A percentile compares a stretch with the other conserved stretches of the same genome.
phyloP scores from a whole-genome alignment of 805 yeast genomes.

The Cyberlindnera sargentensis region DNA sequence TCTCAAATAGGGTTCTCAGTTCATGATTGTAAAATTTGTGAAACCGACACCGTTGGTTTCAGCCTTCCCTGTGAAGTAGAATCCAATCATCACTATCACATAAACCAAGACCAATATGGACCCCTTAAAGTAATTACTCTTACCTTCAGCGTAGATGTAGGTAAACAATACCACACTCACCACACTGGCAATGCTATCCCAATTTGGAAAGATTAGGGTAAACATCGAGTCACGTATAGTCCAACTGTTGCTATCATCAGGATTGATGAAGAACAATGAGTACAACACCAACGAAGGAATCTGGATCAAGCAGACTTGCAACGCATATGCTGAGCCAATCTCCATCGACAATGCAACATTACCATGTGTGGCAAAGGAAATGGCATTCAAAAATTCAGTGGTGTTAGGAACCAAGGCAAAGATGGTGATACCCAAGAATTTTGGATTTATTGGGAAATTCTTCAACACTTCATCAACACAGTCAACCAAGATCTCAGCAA shows the following conservation, averaged over 20 bases:
- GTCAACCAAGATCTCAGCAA: conserved; percentile 90
- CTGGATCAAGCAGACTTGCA: conserved; percentile 90
- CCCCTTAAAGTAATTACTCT: conserved; percentile 94
- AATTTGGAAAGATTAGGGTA: conserved; percentile 84
- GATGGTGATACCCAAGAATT: conserved; percentile 85
- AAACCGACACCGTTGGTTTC: conserved; percentile 1
- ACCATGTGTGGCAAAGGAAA: conserved; percentile 92
- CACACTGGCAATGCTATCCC: conserved; percentile 87
- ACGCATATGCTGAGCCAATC: conserved; percentile 94
- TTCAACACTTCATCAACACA: conserved; percentile 83
- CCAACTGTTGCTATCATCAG: conserved; percentile 21
- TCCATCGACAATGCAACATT: conserved; percentile 96
- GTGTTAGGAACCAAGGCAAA: conserved; percentile 96
- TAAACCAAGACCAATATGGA: conserved; percentile 78
- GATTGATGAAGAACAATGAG: conserved; percentile 47
- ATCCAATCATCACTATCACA: conserved; percentile 69
- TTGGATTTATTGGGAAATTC: conserved; percentile 78
- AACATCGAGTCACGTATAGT: conserved; percentile 44
- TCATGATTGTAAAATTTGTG: conserved; percentile 5
- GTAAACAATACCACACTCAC: conserved; percentile 85
- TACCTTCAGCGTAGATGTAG: conserved; percentile 93
- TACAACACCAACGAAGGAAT: conserved; percentile 84
- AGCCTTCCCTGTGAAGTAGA: conserved; percentile 46
- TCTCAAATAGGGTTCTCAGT: neutral
- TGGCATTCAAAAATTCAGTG: conserved; percentile 94